phyloP scores from a whole-genome alignment of 176 grass and related monocot species.

The Oryza glaberrima region DNA sequence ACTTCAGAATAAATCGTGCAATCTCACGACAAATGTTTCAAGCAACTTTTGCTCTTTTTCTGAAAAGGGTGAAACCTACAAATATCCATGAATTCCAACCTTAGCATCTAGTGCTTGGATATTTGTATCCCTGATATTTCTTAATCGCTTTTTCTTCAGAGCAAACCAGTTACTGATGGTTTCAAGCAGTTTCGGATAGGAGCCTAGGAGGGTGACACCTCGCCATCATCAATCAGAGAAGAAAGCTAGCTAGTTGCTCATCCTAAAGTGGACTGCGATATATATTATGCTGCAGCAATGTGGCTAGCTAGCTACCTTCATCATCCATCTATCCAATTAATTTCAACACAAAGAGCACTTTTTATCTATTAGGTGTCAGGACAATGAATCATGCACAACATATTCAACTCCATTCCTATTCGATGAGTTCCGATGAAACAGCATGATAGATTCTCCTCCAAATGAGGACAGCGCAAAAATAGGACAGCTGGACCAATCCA shows the following conservation, averaged over 20 bases:
- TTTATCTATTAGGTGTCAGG: constrained; percentile 15
- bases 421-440: constrained; percentile 34
- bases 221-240: constrained; percentile 16
- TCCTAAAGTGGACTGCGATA: constrained; percentile 26
- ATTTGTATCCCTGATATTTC: background rate
- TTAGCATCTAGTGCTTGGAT: constrained; percentile 32
- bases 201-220: constrained; percentile 15
- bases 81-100: background rate
- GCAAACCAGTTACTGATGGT: constrained; percentile 14
- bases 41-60: background rate
- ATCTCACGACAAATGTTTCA: background rate
- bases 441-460: constrained; percentile 8
- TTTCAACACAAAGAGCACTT: background rate
- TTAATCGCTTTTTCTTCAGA: background rate
- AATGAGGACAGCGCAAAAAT: background rate
- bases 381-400: constrained; percentile 4
- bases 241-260: background rate
- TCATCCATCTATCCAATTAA: background rate
- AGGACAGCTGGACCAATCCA: constrained; percentile 14
- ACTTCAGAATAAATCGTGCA: background rate
- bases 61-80: background rate
- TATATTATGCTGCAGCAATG: background rate
- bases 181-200: constrained; percentile 9
- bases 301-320: background rate
- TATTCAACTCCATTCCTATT: constrained; percentile 27